A percentile compares a stretch with the other conserved stretches of the same genome.
These are phyloP conservation scores for Diaporthe vaccinii DNA, from an alignment of 2,329 filamentous ascomycete species.

Conservation along the genomic window DNA sequence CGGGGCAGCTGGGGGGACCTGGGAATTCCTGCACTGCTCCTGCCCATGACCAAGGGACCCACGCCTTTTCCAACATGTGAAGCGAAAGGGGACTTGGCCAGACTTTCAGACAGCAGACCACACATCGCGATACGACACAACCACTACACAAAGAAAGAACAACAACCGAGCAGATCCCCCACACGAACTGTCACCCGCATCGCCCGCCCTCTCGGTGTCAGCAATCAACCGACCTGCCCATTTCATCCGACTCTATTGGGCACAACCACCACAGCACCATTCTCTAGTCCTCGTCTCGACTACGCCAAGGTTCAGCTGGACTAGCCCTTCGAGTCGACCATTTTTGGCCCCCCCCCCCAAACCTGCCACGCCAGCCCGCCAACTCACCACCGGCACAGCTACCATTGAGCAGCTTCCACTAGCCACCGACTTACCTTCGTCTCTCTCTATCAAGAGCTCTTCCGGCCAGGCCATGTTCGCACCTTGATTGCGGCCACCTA, in stretches of 20 bases:
- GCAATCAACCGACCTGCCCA: not conserved
- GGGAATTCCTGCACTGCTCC: not conserved
- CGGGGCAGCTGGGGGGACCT: not conserved
- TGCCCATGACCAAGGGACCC: conserved; percentile 6
- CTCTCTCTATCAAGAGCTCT: conserved; percentile 2
- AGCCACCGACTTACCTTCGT: not conserved
- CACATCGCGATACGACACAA: not conserved
- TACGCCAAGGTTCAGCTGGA: conserved; percentile 27
- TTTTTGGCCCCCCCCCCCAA: not conserved
- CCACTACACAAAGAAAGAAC: not conserved
- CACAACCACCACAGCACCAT: not conserved
- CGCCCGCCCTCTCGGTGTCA: not conserved
- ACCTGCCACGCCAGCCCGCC: conserved; percentile 16
- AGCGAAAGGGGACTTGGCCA: conserved; percentile 23
- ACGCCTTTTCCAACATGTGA: conserved; percentile 29
- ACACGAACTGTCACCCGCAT: not conserved
- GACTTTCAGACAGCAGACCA: not conserved
- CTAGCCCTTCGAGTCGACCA: conserved; percentile 19
- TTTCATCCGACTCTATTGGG: not conserved
- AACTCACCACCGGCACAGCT: not conserved
- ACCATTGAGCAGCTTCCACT: not conserved
- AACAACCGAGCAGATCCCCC: conserved; percentile 1
- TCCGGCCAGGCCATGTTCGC: conserved; percentile 35
- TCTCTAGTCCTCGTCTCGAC: conserved; percentile 10
- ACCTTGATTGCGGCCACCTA: conserved; percentile 12